Percentiles rank a stretch among this genome's conserved stretches.
phyloP scores from a whole-genome alignment of 257 asterid genomes.

The Salvia miltiorrhiza region DNA sequence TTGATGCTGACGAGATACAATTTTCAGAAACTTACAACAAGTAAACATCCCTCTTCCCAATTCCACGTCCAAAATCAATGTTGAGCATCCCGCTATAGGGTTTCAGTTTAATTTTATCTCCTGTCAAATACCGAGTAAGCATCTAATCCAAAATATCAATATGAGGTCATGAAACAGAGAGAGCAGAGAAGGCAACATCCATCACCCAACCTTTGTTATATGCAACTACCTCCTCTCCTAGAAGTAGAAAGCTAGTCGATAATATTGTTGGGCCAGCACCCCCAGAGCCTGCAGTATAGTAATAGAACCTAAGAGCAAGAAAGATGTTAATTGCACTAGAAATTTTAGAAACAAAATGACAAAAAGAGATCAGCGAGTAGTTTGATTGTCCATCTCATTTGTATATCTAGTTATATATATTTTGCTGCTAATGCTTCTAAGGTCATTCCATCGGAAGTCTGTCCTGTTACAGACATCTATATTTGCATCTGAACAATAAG shows the following conservation, averaged over 20 bases:
- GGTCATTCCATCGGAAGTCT: background rate
- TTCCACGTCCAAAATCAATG: conserved; percentile 84
- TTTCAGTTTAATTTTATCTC: conserved; percentile 64
- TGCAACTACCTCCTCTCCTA: conserved; percentile 94
- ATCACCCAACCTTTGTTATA: conserved; percentile 70
- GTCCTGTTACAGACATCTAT: background rate
- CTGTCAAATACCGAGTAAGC: conserved; percentile 32
- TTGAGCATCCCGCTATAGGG: conserved; percentile 93
- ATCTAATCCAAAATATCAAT: conserved; percentile 10
- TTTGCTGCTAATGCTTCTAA: background rate
- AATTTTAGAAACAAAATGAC: background rate
- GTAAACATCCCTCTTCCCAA: conserved; percentile 80
- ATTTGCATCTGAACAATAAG: background rate
- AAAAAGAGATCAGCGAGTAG: background rate
- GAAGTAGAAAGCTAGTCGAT: conserved; percentile 89
- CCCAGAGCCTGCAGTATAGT: conserved; percentile 96
- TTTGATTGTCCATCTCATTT: background rate
- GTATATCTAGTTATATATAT: background rate
- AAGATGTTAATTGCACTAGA: background rate
- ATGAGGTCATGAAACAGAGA: background rate
- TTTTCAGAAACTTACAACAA: conserved; percentile 58
- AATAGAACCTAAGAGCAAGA: conserved; percentile 65
- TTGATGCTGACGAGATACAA: background rate
- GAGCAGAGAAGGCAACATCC: background rate
- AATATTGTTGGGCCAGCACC: conserved; percentile 97